Conservation (phyloP, 2,329 filamentous ascomycete genomes). For the Fusarium secorum region DNA sequence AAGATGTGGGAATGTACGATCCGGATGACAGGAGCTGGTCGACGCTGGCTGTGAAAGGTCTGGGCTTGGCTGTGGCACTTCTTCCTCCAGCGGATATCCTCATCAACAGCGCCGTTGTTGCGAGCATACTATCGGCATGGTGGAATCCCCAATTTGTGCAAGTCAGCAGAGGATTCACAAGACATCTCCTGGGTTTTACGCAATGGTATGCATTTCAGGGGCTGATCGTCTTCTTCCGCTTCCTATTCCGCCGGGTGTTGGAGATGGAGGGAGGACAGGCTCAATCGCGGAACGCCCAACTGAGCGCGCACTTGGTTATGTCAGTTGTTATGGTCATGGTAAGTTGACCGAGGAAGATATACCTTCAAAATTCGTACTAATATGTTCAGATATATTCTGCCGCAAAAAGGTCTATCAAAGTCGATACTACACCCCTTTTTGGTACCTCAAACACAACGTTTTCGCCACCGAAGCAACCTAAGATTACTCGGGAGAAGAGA, state of each 20-base stretch:
- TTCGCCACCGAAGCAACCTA: slow-evolving; percentile 39
- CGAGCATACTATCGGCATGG: slow-evolving; percentile 63
- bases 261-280: slow-evolving; percentile 51
- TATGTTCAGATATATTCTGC: slow-evolving; percentile 53
- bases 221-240: slow-evolving; percentile 64
- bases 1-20: slow-evolving; percentile 46
- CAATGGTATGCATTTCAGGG: slow-evolving; percentile 73
- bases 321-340: slow-evolving; percentile 62
- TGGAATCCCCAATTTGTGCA: slow-evolving; percentile 75
- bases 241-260: slow-evolving; percentile 55
- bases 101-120: slow-evolving; percentile 57
- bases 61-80: slow-evolving; percentile 31
- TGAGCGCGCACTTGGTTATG: slow-evolving; percentile 64
- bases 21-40: slow-evolving; percentile 43
- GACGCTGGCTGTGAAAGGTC: slow-evolving; percentile 9
- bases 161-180: slow-evolving; percentile 65
- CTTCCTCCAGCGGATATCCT: slow-evolving; percentile 53
- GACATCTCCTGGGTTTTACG: slow-evolving; percentile 65
- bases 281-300: slow-evolving; percentile 51
- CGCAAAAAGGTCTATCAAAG: slow-evolving; percentile 56
- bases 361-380: slow-evolving; percentile 28
- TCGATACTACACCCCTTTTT: slow-evolving; percentile 67
- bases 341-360: slow-evolving; percentile 42
- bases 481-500: slow-evolving; percentile 32
- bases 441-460: slow-evolving; percentile 35